A percentile compares a stretch with the other conserved stretches of the same genome.
phyloP scores from a whole-genome alignment of 2,329 filamentous ascomycete species.

The Magnaporthales sp. region DNA sequence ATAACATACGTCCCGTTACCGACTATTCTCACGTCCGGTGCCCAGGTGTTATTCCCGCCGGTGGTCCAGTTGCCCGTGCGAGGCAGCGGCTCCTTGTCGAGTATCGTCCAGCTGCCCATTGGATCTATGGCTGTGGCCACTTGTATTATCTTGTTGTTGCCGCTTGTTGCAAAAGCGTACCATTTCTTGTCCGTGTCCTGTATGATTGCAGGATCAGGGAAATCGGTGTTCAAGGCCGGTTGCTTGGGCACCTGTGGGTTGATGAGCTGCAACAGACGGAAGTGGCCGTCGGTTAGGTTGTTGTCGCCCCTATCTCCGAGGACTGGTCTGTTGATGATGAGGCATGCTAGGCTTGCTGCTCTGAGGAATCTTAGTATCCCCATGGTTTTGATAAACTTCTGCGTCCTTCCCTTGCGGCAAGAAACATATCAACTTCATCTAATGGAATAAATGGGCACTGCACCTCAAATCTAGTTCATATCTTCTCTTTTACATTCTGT shows the following conservation, averaged over 20 bases:
- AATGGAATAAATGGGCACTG: neutral
- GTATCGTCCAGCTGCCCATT: conserved; percentile 26
- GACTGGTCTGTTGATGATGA: neutral
- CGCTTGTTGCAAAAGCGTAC: conserved; percentile 41
- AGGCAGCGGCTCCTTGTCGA: conserved; percentile 43
- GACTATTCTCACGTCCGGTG: conserved; percentile 48
- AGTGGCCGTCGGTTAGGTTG: neutral
- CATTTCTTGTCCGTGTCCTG: conserved; percentile 27
- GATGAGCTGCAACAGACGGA: neutral
- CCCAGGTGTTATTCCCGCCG: conserved; percentile 43
- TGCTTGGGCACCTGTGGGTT: conserved; percentile 3
- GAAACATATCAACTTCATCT: neutral
- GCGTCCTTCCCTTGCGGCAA: neutral
- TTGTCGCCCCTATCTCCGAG: neutral
- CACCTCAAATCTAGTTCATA: neutral
- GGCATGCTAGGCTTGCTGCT: neutral
- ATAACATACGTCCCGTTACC: conserved; percentile 45
- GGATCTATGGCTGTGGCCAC: conserved; percentile 33
- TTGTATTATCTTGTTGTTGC: conserved; percentile 33
- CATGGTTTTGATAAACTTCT: neutral
- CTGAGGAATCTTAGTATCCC: neutral
- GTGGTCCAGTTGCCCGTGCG: conserved; percentile 43
- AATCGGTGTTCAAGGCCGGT: conserved; percentile 19
- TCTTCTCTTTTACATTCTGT: neutral
- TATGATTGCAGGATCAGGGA: conserved; percentile 38